phyloP scores from a whole-genome alignment of 2,329 filamentous ascomycete genomes.

The Fusarium equiseti region DNA sequence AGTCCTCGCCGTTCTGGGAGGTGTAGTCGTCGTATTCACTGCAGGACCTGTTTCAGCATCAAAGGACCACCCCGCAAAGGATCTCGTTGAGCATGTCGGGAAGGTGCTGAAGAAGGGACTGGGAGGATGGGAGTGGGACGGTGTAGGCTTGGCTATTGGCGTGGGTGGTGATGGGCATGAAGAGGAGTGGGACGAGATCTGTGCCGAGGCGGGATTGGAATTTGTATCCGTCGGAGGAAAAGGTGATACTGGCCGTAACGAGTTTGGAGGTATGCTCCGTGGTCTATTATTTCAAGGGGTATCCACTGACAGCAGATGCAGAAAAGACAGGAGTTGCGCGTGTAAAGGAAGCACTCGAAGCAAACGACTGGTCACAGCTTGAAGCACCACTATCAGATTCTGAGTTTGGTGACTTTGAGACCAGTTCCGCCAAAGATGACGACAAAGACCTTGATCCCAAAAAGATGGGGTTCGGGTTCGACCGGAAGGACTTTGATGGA shows the following conservation, averaged over 20 bases:
- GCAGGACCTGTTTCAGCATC: constrained; percentile 35
- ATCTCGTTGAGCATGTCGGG: constrained; percentile 65
- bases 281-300: not conserved
- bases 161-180: constrained; percentile 61
- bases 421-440: constrained; percentile 51
- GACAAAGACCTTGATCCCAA: constrained; percentile 59
- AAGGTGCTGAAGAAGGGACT: constrained; percentile 68
- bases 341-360: constrained; percentile 70
- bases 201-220: constrained; percentile 69
- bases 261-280: constrained; percentile 66
- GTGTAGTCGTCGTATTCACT: constrained; percentile 61
- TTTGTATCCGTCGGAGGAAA: constrained; percentile 67
- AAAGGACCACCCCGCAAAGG: constrained; percentile 47
- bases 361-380: constrained; percentile 71
- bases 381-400: constrained; percentile 44
- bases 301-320: constrained; percentile 47
- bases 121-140: constrained; percentile 74
- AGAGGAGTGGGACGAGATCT: constrained; percentile 72
- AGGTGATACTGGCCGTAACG: constrained; percentile 60
- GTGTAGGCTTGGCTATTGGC: constrained; percentile 70
- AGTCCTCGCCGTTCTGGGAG: constrained; percentile 71
- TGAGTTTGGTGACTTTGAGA: constrained; percentile 52
- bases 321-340: constrained; percentile 71
- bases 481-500: constrained; percentile 65
- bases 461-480: constrained; percentile 64